These are phyloP conservation scores for Thielaviopsis punctulata DNA, from an alignment of 2,329 filamentous ascomycete species.

Conservation along the genomic window DNA sequence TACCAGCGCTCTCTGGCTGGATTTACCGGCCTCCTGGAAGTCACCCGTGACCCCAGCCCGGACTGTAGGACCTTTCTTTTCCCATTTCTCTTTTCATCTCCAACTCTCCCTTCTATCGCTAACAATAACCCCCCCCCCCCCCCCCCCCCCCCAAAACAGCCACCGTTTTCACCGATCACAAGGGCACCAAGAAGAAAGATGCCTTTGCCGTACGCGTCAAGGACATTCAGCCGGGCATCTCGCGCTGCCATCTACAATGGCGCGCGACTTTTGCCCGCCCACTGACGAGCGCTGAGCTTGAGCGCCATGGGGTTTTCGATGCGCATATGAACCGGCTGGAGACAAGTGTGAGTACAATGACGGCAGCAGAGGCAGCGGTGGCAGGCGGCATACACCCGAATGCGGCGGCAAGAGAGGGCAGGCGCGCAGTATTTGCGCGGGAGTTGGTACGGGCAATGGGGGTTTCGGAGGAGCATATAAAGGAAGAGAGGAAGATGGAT, in stretches of 20 bases:
- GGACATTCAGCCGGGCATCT: not conserved
- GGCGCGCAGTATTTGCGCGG: not conserved
- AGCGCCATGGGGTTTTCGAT: not conserved
- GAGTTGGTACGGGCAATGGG: not conserved
- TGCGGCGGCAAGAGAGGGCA: not conserved
- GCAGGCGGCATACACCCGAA: not conserved
- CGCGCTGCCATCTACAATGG: constrained; percentile 6
- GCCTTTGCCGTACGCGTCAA: not conserved
- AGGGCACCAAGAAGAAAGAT: not conserved
- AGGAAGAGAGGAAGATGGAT: no score
- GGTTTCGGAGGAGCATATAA: not conserved
- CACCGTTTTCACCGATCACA: not conserved
- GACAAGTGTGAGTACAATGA: not conserved
- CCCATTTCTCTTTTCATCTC: not conserved
- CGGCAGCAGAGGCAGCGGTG: no score
- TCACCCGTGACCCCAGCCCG: not conserved
- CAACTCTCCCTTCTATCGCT: not conserved
- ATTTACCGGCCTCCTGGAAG: constrained; percentile 5
- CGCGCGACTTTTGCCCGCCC: constrained; percentile 6
- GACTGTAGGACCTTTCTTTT: not conserved
- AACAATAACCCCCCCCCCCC: no score
- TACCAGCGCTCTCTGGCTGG: constrained; percentile 4
- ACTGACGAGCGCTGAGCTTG: not conserved
- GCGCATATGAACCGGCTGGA: not conserved
- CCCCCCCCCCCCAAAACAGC: not conserved